Conservation (phyloP, 768 basidiomycete genomes). For the Russula emetica region DNA sequence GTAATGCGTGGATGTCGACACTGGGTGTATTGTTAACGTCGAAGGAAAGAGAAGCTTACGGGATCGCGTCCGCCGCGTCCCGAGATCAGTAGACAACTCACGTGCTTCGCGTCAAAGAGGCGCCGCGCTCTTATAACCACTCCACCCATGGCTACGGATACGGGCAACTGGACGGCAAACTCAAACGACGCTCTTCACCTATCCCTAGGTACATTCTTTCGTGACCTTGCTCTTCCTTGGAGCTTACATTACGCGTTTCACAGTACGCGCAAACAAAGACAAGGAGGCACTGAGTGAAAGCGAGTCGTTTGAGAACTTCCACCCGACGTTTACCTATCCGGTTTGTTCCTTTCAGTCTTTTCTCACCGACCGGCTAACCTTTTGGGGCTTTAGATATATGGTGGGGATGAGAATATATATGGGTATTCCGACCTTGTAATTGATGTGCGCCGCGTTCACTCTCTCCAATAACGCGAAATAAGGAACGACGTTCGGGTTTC, state of each 20-base stretch:
- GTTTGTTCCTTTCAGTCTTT: constrained; percentile 41
- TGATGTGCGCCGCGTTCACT: constrained; percentile 52
- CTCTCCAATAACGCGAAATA: neutral
- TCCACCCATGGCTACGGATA: constrained; percentile 31
- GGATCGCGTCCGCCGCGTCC: neutral
- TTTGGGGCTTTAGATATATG: constrained; percentile 67
- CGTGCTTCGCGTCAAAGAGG: neutral
- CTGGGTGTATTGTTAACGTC: constrained; percentile 1
- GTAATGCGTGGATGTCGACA: neutral
- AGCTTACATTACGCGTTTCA: neutral
- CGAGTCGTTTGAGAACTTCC: constrained; percentile 64
- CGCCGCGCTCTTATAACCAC: neutral
- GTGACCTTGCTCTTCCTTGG: neutral
- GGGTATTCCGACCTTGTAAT: constrained; percentile 84
- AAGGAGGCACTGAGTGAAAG: constrained; percentile 50
- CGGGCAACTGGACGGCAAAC: constrained; percentile 66
- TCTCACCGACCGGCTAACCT: neutral
- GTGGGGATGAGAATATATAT: constrained; percentile 94
- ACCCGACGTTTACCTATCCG: constrained; percentile 92
- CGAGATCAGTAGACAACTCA: neutral
- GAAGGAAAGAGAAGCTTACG: neutral
- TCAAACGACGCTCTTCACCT: constrained; percentile 74
- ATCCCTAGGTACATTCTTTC: constrained; percentile 55
- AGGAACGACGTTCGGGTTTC: no score
- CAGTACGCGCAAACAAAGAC: constrained; percentile 72